These are phyloP conservation scores for Agaricus blazei DNA, from an alignment of 768 basidiomycete species.

Conservation along the genomic window DNA sequence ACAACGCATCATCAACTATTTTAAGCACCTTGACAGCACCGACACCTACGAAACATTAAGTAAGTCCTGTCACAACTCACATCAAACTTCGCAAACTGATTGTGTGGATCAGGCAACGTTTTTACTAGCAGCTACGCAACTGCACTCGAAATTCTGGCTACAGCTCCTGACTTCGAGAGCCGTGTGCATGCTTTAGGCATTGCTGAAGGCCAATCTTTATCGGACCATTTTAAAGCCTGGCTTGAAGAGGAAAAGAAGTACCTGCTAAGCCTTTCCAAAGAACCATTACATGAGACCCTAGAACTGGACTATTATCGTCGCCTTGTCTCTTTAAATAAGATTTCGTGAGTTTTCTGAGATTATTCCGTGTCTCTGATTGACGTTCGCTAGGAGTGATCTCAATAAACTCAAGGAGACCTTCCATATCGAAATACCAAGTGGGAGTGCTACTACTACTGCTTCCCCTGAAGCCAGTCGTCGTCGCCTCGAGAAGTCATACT, in stretches of 20 bases:
- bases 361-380: not conserved
- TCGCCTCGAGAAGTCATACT: not conserved
- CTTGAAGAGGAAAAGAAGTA: constrained; percentile 14
- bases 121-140: too few relatives aligned
- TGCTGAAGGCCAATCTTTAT: too few relatives aligned
- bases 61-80: not conserved
- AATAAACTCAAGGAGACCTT: too few relatives aligned
- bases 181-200: too few relatives aligned
- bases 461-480: not conserved
- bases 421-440: too few relatives aligned
- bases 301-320: constrained; percentile 16
- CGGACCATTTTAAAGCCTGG: constrained; percentile 8
- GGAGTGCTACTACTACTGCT: not conserved
- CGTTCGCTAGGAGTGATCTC: not conserved
- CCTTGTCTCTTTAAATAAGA: constrained; percentile 3
- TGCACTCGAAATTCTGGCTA: too few relatives aligned
- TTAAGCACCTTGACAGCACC: constrained; percentile 1
- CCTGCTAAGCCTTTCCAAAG: constrained; percentile 7
- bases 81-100: too few relatives aligned
- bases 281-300: constrained; percentile 12
- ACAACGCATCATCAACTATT: constrained; percentile 5
- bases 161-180: too few relatives aligned
- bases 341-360: constrained; percentile 8
- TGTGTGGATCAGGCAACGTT: too few relatives aligned
- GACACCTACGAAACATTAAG: constrained; percentile 3